Conservation (phyloP, 2,329 filamentous ascomycete genomes). For the Pseudopyricularia javanii region DNA sequence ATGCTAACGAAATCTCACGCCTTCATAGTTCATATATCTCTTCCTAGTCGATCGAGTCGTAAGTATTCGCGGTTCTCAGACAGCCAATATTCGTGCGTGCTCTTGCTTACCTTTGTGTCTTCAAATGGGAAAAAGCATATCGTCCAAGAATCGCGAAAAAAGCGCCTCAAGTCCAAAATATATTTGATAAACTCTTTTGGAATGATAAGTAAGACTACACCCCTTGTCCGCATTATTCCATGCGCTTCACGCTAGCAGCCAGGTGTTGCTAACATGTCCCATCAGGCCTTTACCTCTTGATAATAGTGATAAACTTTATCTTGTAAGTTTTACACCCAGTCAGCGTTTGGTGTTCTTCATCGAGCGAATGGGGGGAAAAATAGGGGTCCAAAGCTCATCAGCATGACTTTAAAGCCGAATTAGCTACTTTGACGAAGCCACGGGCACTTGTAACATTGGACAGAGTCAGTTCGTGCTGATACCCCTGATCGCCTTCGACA, state of each 20-base stretch:
- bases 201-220: constrained; percentile 36
- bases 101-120: background rate
- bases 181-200: constrained; percentile 50
- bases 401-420: constrained; percentile 43
- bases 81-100: background rate
- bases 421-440: constrained; percentile 33
- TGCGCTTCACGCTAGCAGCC: too few relatives aligned
- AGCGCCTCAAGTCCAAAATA: constrained; percentile 40
- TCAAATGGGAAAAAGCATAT: background rate
- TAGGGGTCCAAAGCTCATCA: too few relatives aligned
- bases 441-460: constrained; percentile 49
- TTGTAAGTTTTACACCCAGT: constrained; percentile 29
- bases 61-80: constrained; percentile 32
- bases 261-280: too few relatives aligned
- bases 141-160: constrained; percentile 14
- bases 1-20: too few relatives aligned
- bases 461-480: constrained; percentile 47
- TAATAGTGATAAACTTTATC: constrained; percentile 47
- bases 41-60: constrained; percentile 53
- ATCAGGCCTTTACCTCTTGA: constrained; percentile 27
- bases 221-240: too few relatives aligned
- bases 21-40: constrained; percentile 47
- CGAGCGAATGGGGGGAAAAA: too few relatives aligned
- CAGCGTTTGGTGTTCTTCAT: background rate
- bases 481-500: constrained; percentile 48